These are phyloP conservation scores for Diaporthe aspalathi DNA, from an alignment of 2,329 filamentous ascomycete genomes.

Conservation along the genomic window DNA sequence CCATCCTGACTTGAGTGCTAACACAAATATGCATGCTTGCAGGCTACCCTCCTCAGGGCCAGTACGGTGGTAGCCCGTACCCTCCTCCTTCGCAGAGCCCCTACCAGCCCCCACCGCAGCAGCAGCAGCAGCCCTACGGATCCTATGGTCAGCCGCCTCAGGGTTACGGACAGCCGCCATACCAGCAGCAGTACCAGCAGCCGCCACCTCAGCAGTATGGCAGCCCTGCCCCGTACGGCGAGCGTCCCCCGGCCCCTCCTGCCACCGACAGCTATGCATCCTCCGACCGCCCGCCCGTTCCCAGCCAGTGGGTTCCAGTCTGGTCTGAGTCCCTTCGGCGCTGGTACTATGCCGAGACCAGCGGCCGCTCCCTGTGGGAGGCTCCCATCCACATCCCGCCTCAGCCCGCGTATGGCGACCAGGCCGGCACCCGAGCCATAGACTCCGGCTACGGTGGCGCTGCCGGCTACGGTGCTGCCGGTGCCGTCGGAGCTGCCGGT, in stretches of 20 bases:
- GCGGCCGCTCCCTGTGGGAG: conserved; percentile 69
- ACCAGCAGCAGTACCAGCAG: conserved; percentile 25
- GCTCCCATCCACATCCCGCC: conserved; percentile 46
- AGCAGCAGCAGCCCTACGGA: conserved; percentile 36
- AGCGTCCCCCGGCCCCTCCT: conserved; percentile 41
- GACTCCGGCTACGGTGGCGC: conserved; percentile 35
- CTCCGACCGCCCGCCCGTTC: conserved; percentile 56
- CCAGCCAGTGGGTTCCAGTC: conserved; percentile 65
- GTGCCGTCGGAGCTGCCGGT: conserved; percentile 11
- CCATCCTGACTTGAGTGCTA: conserved; percentile 25
- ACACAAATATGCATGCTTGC: conserved; percentile 5
- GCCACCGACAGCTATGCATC: conserved; percentile 41
- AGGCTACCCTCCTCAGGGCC: conserved; percentile 36
- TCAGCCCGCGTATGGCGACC: conserved; percentile 40
- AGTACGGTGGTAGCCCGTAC: conserved; percentile 32
- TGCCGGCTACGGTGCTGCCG: background rate
- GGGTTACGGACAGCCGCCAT: conserved; percentile 35
- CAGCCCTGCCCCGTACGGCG: conserved; percentile 39
- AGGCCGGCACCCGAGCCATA: conserved; percentile 31
- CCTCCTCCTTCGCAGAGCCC: conserved; percentile 34
- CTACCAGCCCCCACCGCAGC: conserved; percentile 36
- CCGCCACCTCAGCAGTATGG: conserved; percentile 30
- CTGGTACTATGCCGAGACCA: conserved; percentile 69
- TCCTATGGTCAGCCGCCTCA: conserved; percentile 18
- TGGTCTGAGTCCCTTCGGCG: conserved; percentile 66